Evolutionary conservation across 805 yeast species (phyloP), one percentile per base, ranked within the genome.

Genomic region (Metschnikowia cerradonensis): DNA sequence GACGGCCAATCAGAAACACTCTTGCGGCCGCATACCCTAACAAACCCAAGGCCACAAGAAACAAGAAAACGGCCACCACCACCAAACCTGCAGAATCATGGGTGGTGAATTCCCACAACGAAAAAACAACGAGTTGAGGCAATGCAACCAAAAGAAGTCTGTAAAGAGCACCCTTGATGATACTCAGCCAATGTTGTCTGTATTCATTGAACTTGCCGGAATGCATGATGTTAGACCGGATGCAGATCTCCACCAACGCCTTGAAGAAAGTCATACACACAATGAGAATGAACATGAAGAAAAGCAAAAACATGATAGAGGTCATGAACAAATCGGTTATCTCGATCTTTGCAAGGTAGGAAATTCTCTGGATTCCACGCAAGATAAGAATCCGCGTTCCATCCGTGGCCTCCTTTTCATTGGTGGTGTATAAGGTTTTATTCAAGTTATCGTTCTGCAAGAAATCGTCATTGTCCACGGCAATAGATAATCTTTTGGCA

Each of bases 321-420:
- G 99, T 94, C 72, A 91, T 75, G 68, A 90, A 94, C 51, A 94
- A 68, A 63, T 82, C 84, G 22, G 97, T 85, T 58, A 92, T 78
- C 70, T 94, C 99, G 58, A 94, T 91, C 19, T 80, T 80, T 10
- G 96, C 88, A 59, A 85, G 70, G 65, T 75, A 94, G 0, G 97
- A 84, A 6, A 92, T 97, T 71, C 99, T 84, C 67, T 90, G 89
- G 53, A 94, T 85, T 58, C 99, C 99, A 64, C 96, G 81, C 48
- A 94, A 72, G 36, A 92, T 84, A 60, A 94, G 75, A 40, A 90
- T 89, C 61, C 85, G 87, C 5, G 86, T 72, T 1, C 85, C 70
- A 44, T 86, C 67, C 38, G 78, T 72, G 2, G 78, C 66, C 52
- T 80, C 80, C 55, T 80, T 80, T 66, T 92, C 96, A 66, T 85